phyloP scores from a whole-genome alignment of 768 basidiomycete species.

The Lactarius sp. region DNA sequence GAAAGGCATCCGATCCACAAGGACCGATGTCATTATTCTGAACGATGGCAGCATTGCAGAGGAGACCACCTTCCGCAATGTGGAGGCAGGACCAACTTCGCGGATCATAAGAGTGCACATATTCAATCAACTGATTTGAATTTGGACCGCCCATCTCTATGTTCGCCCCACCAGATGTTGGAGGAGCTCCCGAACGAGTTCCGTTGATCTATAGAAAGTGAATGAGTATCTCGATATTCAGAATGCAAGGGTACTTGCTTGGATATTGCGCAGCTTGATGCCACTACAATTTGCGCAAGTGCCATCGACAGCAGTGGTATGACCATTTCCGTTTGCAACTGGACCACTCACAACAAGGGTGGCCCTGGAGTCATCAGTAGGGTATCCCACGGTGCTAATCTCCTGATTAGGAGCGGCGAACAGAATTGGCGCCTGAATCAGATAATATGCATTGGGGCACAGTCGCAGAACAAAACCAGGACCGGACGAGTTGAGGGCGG shows the following conservation, averaged over 20 bases:
- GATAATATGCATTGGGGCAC: slow-evolving; percentile 59
- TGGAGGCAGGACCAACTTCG: slow-evolving; percentile 84
- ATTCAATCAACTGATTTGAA: slow-evolving; percentile 67
- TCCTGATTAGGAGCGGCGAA: slow-evolving; percentile 70
- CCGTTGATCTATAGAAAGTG: slow-evolving; percentile 63
- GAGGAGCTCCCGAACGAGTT: slow-evolving; percentile 49
- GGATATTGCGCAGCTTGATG: slow-evolving; percentile 64
- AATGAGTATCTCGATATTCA: not conserved
- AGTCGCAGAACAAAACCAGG: slow-evolving; percentile 60
- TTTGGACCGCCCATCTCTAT: slow-evolving; percentile 84
- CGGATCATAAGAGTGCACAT: slow-evolving; percentile 70
- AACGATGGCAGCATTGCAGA: slow-evolving; percentile 58
- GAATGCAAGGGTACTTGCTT: slow-evolving; percentile 39
- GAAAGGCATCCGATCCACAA: slow-evolving; percentile 57
- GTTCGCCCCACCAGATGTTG: slow-evolving; percentile 62
- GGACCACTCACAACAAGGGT: slow-evolving; percentile 65
- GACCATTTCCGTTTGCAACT: slow-evolving; percentile 54
- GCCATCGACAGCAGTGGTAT: slow-evolving; percentile 70
- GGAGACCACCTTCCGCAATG: slow-evolving; percentile 59
- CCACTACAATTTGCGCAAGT: slow-evolving; percentile 55
- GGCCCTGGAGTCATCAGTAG: slow-evolving; percentile 61
- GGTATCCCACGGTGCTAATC: slow-evolving; percentile 76
- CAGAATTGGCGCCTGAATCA: slow-evolving; percentile 58
- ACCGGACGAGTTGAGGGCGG: slow-evolving; percentile 58
- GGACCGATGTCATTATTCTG: slow-evolving; percentile 85